Conservation (phyloP, 148 eudicot genomes). For the Heliamphora exappendiculata region DNA sequence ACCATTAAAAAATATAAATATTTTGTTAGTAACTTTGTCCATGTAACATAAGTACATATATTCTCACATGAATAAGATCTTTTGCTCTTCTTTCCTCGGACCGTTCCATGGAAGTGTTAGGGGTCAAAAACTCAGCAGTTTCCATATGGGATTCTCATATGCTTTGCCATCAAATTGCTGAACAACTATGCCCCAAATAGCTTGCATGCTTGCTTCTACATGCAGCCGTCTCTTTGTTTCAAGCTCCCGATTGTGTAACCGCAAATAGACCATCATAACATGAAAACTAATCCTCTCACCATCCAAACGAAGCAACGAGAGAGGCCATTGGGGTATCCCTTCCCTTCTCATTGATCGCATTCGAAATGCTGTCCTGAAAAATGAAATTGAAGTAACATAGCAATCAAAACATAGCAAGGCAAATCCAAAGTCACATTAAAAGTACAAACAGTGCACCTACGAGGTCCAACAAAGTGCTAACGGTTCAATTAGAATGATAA, state of each 20-base stretch:
- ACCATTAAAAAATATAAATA: too few species aligned
- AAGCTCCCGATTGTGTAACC: background rate
- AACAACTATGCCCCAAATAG: background rate
- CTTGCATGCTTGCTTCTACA: background rate
- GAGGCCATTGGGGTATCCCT: background rate
- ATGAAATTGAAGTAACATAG: background rate
- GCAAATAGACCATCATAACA: background rate
- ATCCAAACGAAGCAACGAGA: background rate
- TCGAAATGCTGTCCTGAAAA: background rate
- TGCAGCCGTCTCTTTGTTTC: background rate
- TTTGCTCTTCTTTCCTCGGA: too few species aligned
- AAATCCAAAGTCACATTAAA: background rate
- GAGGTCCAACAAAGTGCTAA: background rate
- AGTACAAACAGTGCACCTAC: background rate
- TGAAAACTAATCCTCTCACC: background rate
- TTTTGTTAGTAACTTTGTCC: too few species aligned
- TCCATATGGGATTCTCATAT: too few species aligned
- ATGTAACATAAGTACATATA: too few species aligned
- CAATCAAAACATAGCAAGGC: background rate
- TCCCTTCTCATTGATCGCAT: background rate
- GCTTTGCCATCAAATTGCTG: background rate
- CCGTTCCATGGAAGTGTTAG: too few species aligned
- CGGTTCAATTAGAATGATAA: background rate
- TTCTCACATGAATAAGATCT: too few species aligned
- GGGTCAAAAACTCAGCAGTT: too few species aligned